Conservation (phyloP, 2,329 filamentous ascomycete species). For the Clonostachys solani region DNA sequence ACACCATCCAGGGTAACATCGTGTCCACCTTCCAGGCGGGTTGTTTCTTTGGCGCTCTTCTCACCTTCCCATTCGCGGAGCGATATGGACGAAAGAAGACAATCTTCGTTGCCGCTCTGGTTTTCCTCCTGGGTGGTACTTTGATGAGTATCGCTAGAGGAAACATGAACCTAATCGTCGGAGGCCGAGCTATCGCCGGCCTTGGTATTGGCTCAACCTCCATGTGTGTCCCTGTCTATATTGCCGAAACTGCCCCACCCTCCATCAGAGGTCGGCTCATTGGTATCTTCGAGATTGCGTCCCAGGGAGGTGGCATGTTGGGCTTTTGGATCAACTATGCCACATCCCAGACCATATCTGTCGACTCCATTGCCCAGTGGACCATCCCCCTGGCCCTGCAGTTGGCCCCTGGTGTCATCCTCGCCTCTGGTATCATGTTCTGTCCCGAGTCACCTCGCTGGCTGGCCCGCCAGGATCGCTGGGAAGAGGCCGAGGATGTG, state of each 20-base stretch:
- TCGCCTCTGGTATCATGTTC: constrained; percentile 46
- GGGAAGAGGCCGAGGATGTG: constrained; percentile 33
- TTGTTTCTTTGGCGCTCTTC: constrained; percentile 31
- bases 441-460: constrained; percentile 55
- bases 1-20: constrained; percentile 30
- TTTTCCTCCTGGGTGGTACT: constrained; percentile 31
- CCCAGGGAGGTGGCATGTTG: constrained; percentile 21
- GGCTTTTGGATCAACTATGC: constrained; percentile 34
- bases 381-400: constrained; percentile 51
- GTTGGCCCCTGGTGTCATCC: constrained; percentile 45
- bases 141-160: constrained; percentile 26
- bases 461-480: constrained; percentile 50
- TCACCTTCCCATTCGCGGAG: constrained; percentile 41
- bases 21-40: constrained; percentile 31
- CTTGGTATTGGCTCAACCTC: constrained; percentile 47
- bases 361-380: constrained; percentile 22
- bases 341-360: constrained; percentile 19
- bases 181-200: constrained; percentile 44
- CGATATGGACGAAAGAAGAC: constrained; percentile 39
- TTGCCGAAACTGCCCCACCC: constrained; percentile 37
- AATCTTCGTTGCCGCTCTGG: constrained; percentile 34
- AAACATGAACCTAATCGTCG: constrained; percentile 32
- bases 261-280: constrained; percentile 45
- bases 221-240: constrained; percentile 38
- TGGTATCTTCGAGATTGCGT: constrained; percentile 42